Percentiles rank a stretch among this genome's conserved stretches.
Evolutionary conservation across 176 grass and related monocot genomes (phyloP).

Genomic region (Rhynchospora pubera): DNA sequence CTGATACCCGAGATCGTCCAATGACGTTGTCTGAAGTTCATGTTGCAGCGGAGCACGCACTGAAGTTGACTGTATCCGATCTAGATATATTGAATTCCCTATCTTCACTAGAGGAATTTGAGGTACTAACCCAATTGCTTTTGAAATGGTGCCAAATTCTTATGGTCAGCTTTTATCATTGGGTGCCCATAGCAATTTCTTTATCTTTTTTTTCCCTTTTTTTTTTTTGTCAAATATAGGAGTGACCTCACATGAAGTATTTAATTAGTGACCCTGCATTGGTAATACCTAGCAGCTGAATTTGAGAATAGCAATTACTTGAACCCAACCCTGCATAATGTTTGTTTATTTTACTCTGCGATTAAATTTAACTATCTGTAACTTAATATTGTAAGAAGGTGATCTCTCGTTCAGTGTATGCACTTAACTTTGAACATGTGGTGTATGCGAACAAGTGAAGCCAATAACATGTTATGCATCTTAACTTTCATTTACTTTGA

Average conservation of each 20-base stretch:
- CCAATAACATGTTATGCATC: not conserved
- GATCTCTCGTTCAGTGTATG: not conserved
- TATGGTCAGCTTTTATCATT: conserved; percentile 2
- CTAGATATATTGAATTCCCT: conserved; percentile 77
- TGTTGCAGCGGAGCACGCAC: conserved; percentile 91
- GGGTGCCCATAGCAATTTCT: not conserved
- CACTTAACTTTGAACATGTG: not conserved
- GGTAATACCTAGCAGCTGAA: not conserved
- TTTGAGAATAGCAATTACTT: not conserved
- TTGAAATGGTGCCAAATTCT: not conserved
- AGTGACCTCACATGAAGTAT: not conserved
- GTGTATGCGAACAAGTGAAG: not conserved
- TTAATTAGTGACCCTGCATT: not conserved
- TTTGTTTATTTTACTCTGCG: not conserved
- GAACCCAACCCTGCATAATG: not conserved
- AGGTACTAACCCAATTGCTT: conserved; percentile 39
- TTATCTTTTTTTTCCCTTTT: not conserved
- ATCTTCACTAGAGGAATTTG: conserved; percentile 81
- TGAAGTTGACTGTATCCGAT: conserved; percentile 81
- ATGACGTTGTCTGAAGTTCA: conserved; percentile 98
- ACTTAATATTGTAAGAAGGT: not conserved
- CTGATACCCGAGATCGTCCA: conserved; percentile 60
- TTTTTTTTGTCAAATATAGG: conserved; percentile 8
- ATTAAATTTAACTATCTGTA: not conserved
- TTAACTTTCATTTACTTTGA: not conserved